phyloP scores from a whole-genome alignment of 768 basidiomycete genomes.

The Lactarius hatsudake region DNA sequence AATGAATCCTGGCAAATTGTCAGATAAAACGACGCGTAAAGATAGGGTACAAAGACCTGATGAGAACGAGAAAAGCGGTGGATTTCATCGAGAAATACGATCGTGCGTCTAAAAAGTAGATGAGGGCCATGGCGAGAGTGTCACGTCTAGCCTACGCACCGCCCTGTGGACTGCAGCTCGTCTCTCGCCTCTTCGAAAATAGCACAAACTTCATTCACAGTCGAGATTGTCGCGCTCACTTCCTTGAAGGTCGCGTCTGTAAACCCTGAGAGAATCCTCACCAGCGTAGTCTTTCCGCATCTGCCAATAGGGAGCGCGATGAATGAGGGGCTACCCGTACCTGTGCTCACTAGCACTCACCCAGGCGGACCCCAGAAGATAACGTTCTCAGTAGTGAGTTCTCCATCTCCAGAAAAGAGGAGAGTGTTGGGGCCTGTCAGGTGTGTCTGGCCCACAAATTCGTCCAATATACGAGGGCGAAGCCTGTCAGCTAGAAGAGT shows the following conservation, averaged over 20 bases:
- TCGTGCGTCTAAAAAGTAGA: constrained; percentile 51
- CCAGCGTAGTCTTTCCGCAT: constrained; percentile 75
- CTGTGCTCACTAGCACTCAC: constrained; percentile 33
- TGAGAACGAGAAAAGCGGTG: constrained; percentile 75
- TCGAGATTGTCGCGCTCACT: constrained; percentile 67
- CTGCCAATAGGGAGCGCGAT: constrained; percentile 33
- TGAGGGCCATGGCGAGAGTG: constrained; percentile 5
- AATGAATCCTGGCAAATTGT: constrained; percentile 59
- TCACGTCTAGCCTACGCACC: constrained; percentile 37
- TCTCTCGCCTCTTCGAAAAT: constrained; percentile 76
- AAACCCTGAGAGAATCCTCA: constrained; percentile 61
- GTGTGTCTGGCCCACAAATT: constrained; percentile 72
- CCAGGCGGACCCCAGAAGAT: constrained; percentile 79
- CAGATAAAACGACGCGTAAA: constrained; percentile 18
- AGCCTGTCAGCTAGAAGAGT: constrained; percentile 71
- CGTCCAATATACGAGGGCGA: constrained; percentile 58
- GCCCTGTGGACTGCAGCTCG: constrained; percentile 59
- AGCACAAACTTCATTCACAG: constrained; percentile 67
- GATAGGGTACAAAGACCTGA: constrained; percentile 42
- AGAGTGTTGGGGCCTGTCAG: constrained; percentile 56
- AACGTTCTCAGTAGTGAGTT: constrained; percentile 54
- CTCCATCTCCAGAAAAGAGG: constrained; percentile 51
- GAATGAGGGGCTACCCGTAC: constrained; percentile 3
- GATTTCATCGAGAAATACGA: constrained; percentile 82
- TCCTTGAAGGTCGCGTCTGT: constrained; percentile 68